These are phyloP conservation scores for Lachnellula arida DNA, from an alignment of 2,329 filamentous ascomycete species.

Conservation along the genomic window DNA sequence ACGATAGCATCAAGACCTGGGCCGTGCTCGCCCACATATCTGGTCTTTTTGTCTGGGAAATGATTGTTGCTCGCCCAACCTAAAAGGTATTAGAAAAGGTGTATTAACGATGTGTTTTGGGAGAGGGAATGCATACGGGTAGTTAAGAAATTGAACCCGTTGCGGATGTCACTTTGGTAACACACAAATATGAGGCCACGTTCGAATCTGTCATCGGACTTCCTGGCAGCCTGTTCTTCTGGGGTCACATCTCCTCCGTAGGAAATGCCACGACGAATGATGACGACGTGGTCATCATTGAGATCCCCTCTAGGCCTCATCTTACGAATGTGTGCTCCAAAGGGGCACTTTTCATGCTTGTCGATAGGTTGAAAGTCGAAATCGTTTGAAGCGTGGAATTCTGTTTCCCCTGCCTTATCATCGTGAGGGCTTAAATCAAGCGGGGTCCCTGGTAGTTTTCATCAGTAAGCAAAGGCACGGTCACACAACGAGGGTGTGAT, in stretches of 20 bases:
- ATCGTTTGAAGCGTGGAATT: slow-evolving; percentile 24
- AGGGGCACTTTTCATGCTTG: slow-evolving; percentile 38
- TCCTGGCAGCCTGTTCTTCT: slow-evolving; percentile 26
- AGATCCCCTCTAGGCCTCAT: slow-evolving; percentile 37
- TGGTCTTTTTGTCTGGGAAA: slow-evolving; percentile 23
- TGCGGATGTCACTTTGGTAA: slow-evolving; percentile 40
- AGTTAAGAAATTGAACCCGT: slow-evolving; percentile 40
- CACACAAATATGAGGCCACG: slow-evolving; percentile 42
- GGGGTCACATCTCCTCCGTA: slow-evolving; percentile 37
- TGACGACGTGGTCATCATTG: slow-evolving; percentile 34
- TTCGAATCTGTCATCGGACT: slow-evolving; percentile 28
- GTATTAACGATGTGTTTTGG: too few relatives aligned
- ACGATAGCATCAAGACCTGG: slow-evolving; percentile 37
- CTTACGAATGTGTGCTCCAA: slow-evolving; percentile 44
- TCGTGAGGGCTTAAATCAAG: slow-evolving; percentile 30
- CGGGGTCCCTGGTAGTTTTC: slow-evolving; percentile 29
- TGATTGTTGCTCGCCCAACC: slow-evolving; percentile 21
- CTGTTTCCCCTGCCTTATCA: slow-evolving; percentile 32
- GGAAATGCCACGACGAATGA: slow-evolving; percentile 42
- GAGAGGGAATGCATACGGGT: slow-evolving; percentile 24
- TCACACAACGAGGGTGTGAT: not conserved
- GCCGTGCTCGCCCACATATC: slow-evolving; percentile 1
- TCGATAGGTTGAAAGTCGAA: slow-evolving; percentile 33
- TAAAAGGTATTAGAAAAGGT: slow-evolving; percentile 1
- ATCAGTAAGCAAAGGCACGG: not conserved